phyloP scores from a whole-genome alignment of 805 yeast species.

The Saccharomyces mikatae region DNA sequence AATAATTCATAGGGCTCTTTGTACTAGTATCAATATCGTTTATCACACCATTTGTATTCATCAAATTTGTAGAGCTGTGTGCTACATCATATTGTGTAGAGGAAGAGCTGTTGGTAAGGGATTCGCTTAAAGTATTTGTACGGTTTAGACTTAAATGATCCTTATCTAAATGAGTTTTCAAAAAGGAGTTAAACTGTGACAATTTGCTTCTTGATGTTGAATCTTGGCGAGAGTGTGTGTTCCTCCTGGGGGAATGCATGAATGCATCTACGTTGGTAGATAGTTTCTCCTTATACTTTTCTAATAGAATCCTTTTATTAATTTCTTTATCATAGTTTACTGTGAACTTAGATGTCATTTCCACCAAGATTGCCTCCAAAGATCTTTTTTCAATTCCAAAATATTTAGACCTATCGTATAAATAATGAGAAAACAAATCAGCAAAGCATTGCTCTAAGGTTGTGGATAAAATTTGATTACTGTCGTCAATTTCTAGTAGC shows the following conservation, averaged over 20 bases:
- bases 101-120: not conserved
- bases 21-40: not conserved
- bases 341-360: constrained; percentile 29
- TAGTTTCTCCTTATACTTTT: constrained; percentile 26
- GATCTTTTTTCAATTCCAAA: constrained; percentile 64
- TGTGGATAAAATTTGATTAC: constrained; percentile 32
- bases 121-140: constrained; percentile 5
- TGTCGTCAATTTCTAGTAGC: constrained; percentile 38
- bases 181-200: constrained; percentile 47
- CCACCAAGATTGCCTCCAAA: constrained; percentile 38
- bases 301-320: constrained; percentile 19
- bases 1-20: constrained; percentile 11
- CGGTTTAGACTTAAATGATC: constrained; percentile 31
- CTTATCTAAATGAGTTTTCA: constrained; percentile 45
- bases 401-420: constrained; percentile 54
- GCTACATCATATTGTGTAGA: not conserved
- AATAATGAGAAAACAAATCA: constrained; percentile 66
- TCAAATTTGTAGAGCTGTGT: not conserved
- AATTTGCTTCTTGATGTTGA: constrained; percentile 32
- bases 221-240: not conserved
- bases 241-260: not conserved
- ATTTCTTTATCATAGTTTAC: constrained; percentile 27
- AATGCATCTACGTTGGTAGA: not conserved
- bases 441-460: constrained; percentile 63
- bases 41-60: not conserved